Percentiles rank a stretch among this genome's conserved stretches.
Conservation (phyloP, 2,329 filamentous ascomycete species). For the Talaromyces piceae region DNA sequence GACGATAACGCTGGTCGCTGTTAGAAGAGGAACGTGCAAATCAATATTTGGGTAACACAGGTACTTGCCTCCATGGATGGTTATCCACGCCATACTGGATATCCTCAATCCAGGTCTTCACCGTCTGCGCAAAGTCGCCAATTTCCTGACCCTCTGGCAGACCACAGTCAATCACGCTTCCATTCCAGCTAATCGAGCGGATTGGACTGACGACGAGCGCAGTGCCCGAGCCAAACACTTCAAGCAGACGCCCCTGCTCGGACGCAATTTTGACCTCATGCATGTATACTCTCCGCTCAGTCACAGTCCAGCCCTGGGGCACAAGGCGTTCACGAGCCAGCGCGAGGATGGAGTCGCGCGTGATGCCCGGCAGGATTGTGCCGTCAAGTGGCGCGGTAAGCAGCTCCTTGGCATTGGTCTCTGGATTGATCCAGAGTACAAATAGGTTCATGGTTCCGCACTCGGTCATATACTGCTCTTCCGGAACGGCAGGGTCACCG, state of each 20-base stretch:
- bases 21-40: not conserved
- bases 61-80: constrained; percentile 75
- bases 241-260: constrained; percentile 77
- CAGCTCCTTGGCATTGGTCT: constrained; percentile 83
- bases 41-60: not conserved
- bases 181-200: constrained; percentile 81
- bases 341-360: constrained; percentile 78
- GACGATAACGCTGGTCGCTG: not conserved
- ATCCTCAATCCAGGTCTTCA: constrained; percentile 94
- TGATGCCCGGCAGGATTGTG: constrained; percentile 92
- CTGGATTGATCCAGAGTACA: constrained; percentile 71
- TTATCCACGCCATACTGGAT: constrained; percentile 93
- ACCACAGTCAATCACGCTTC: constrained; percentile 72
- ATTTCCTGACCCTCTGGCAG: constrained; percentile 74
- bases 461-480: constrained; percentile 88
- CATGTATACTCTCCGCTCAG: constrained; percentile 91
- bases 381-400: constrained; percentile 90
- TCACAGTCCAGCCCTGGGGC: constrained; percentile 80
- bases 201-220: constrained; percentile 91
- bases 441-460: constrained; percentile 99
- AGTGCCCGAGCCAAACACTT: constrained; percentile 90
- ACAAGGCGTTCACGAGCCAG: constrained; percentile 76
- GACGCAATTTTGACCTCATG: constrained; percentile 72
- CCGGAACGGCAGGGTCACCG: constrained; percentile 47
- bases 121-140: constrained; percentile 71